phyloP scores from a whole-genome alignment of 129 eudicot genomes.

The Flaveria brownii region DNA sequence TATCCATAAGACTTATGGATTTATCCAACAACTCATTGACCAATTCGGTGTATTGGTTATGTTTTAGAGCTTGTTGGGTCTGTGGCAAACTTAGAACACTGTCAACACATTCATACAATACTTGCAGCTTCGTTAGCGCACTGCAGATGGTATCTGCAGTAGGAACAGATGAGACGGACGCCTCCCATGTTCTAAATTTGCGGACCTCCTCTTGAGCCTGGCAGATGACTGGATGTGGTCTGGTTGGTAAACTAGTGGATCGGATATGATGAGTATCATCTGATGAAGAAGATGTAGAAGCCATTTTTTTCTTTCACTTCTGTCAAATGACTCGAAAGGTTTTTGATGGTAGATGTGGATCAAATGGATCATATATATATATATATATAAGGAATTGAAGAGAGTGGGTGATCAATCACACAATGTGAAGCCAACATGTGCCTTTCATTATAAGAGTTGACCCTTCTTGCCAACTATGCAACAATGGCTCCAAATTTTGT shows the following conservation, averaged over 20 bases:
- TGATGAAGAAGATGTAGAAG: constrained; percentile 32
- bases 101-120: constrained; percentile 48
- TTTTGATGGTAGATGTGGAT: constrained; percentile 23
- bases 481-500: constrained; percentile 32
- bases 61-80: constrained; percentile 46
- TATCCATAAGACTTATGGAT: constrained; percentile 47
- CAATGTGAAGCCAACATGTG: constrained; percentile 44
- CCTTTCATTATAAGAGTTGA: constrained; percentile 34
- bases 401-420: constrained; percentile 17
- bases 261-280: constrained; percentile 36
- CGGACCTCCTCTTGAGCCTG: constrained; percentile 47
- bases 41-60: constrained; percentile 33
- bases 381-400: constrained; percentile 33
- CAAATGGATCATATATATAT: constrained; percentile 29
- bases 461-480: constrained; percentile 39
- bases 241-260: constrained; percentile 54
- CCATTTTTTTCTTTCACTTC: constrained; percentile 18
- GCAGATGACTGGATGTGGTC: constrained; percentile 44
- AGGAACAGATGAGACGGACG: constrained; percentile 35
- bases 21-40: constrained; percentile 46
- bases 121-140: constrained; percentile 41
- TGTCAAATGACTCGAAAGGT: constrained; percentile 13
- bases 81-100: constrained; percentile 47
- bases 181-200: constrained; percentile 44
- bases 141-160: constrained; percentile 48